A percentile compares a stretch with the other conserved stretches of the same genome.
These are phyloP conservation scores for Bruguiera gymnorhiza DNA, from an alignment of 345 rosid genomes.

Conservation along the genomic window DNA sequence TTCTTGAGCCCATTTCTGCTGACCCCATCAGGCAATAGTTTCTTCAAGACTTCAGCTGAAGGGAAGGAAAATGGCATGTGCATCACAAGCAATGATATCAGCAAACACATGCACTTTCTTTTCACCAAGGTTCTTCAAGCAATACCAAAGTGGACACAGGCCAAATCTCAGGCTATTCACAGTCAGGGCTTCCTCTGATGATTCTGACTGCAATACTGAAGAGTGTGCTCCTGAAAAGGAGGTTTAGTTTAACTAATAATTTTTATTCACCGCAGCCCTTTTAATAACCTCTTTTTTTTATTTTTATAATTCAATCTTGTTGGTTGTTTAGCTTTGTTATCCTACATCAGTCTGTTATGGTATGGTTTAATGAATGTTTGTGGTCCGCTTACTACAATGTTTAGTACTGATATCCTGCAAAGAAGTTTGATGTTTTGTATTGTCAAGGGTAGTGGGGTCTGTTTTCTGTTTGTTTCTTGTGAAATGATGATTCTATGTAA, in stretches of 20 bases:
- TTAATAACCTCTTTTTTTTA: no score
- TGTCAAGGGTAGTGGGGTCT: no score
- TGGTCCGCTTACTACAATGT: no score
- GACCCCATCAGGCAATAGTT: background rate
- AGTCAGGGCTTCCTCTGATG: constrained; percentile 60
- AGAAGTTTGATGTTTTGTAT: no score
- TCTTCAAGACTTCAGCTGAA: background rate
- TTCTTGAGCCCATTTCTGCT: background rate
- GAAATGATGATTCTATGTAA: no score
- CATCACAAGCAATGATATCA: constrained; percentile 62
- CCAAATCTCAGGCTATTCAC: constrained; percentile 26
- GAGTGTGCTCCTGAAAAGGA: constrained; percentile 98
- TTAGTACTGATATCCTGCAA: no score
- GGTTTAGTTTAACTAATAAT: constrained; percentile 34
- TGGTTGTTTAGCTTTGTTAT: background rate
- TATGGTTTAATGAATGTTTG: no score
- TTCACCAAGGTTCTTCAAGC: constrained; percentile 41
- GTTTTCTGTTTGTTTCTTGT: no score
- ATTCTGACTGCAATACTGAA: constrained; percentile 72
- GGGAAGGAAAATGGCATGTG: constrained; percentile 43
- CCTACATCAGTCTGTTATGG: no score
- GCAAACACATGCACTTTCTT: constrained; percentile 50
- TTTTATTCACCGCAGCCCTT: background rate
- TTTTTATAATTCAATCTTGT: background rate
- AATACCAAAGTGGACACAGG: constrained; percentile 17